Evolutionary conservation across 2,329 filamentous ascomycete genomes (phyloP).

Genomic region (Neodidymelliopsis sp.): DNA sequence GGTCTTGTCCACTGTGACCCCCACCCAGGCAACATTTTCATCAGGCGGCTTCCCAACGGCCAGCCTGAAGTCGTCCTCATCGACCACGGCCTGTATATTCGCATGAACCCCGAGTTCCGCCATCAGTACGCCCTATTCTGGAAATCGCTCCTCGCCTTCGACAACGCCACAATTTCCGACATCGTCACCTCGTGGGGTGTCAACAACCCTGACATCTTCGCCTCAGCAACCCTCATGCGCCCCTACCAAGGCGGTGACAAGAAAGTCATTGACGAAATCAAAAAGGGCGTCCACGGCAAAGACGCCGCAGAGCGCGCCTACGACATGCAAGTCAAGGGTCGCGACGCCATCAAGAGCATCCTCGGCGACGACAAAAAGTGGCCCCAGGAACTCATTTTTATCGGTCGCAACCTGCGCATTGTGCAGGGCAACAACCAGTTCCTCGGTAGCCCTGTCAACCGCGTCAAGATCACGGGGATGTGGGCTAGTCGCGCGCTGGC

Average conservation of each 20-base stretch:
- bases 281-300: constrained; percentile 59
- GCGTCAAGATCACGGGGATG: constrained; percentile 89
- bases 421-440: constrained; percentile 94
- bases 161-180: constrained; percentile 78
- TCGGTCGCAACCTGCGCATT: constrained; percentile 89
- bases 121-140: constrained; percentile 89
- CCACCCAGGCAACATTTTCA: constrained; percentile 96
- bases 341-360: constrained; percentile 77
- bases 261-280: constrained; percentile 67
- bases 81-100: constrained; percentile 95
- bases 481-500: constrained; percentile 90
- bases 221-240: constrained; percentile 85
- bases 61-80: constrained; percentile 90
- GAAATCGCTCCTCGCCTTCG: constrained; percentile 92
- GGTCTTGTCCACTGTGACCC: constrained; percentile 95
- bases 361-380: constrained; percentile 86
- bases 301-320: constrained; percentile 70
- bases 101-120: constrained; percentile 83
- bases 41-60: constrained; percentile 83
- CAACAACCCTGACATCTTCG: constrained; percentile 87
- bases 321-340: constrained; percentile 79
- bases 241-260: constrained; percentile 88
- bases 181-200: constrained; percentile 87
- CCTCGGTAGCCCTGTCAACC: constrained; percentile 85
- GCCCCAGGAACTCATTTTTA: constrained; percentile 90